Percentiles rank a stretch among this genome's conserved stretches.
These are phyloP conservation scores for Chlorella ohadii DNA, from an alignment of 139 green algal genomes.

Conservation along the genomic window DNA sequence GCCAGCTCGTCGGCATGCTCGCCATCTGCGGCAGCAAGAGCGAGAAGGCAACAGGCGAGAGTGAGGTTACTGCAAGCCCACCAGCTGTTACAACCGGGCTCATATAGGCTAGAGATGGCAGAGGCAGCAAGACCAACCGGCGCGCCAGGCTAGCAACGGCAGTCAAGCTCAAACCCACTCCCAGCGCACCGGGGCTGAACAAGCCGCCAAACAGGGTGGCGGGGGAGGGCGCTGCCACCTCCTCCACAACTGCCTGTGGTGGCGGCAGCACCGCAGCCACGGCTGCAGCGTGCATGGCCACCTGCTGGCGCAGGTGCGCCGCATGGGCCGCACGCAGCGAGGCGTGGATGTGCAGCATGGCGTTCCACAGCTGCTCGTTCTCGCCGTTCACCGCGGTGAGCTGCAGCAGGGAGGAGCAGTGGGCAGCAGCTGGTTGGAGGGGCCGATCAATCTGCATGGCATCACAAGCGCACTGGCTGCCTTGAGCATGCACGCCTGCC, in stretches of 20 bases:
- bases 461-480: no score
- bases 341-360: conserved; percentile 32
- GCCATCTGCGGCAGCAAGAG: neutral
- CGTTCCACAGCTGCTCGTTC: conserved; percentile 42
- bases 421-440: neutral
- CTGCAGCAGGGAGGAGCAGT: neutral
- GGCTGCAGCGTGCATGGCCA: conserved; percentile 13
- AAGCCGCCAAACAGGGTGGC: conserved; percentile 12
- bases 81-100: no score
- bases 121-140: no score
- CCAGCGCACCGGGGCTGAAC: conserved; percentile 24
- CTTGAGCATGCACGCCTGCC: no score
- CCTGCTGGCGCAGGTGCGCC: conserved; percentile 16
- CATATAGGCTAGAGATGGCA: no score
- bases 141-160: no score
- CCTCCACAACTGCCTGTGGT: neutral
- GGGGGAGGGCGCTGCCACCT: neutral
- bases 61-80: neutral
- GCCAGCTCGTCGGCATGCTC: conserved; percentile 29
- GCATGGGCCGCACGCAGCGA: conserved; percentile 28
- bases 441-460: neutral
- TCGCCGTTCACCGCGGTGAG: neutral
- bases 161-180: neutral
- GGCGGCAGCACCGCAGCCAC: conserved; percentile 1
- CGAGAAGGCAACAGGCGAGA: neutral